Base-by-base conservation (phyloP, 306 rosid species). In the Pachyrhizus erosus region DNA sequence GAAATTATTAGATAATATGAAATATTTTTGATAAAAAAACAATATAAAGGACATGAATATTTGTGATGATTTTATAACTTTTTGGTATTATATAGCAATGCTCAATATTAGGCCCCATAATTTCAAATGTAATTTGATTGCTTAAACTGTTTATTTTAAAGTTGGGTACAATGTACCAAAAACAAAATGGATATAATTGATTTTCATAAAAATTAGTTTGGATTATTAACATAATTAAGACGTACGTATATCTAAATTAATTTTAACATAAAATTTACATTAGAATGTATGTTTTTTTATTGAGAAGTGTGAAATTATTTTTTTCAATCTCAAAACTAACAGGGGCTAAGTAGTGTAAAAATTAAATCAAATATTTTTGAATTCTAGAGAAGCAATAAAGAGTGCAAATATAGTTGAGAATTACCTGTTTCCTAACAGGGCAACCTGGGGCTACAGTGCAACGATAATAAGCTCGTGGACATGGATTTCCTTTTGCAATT, bases 391-490 rank as follows among this genome's bases (percentile, higher is more conserved):
- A 45, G 23, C n/a, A 46, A 46, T 6, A 26, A 29, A 29, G 57
- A 33, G 17, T 29, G 17, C 2, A 43, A 55, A 82, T 49, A 60
- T 60, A 42, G 17, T 42, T 55, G 77, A 61, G 27, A 39, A 51
- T 15, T 78, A 93, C 98, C 93, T 95, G 99, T 82, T 95, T 95
- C 37, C 98, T 89, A 26, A 95, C 99, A 0, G 99, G 99, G 45
- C 99, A 95, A 9, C 96, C 98, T 0, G 94, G 89, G 2, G 92
- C 94, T 10, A 93, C 98, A 0, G 99, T 95, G 70, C 99, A 95
- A 43, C 99, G 99, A 83, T 95, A 95, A 21, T 95, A 95, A 7
- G 98, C 99, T 62, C 99, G 88, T 2, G 99, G 99, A 34, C 99
- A 95, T 62, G 99, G 99, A 67, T 95, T 95, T 81, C 96, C 98